A percentile compares a stretch with the other conserved stretches of the same genome.
phyloP scores from a whole-genome alignment of 2,329 filamentous ascomycete genomes.

The Bipolaris cookei region DNA sequence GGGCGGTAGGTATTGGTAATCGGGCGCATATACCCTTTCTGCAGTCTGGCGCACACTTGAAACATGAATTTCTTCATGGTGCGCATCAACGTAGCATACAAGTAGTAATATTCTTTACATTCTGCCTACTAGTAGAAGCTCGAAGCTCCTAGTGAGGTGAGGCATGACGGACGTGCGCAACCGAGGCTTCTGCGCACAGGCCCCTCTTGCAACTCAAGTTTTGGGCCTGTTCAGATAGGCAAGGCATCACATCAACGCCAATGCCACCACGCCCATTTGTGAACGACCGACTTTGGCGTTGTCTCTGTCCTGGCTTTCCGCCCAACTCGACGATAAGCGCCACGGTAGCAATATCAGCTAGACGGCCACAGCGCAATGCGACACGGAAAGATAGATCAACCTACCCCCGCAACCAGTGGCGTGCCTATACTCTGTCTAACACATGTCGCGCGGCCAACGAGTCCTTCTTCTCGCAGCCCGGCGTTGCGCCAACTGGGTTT shows the following conservation, averaged over 20 bases:
- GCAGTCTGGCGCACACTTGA: neutral
- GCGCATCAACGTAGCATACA: conserved; percentile 3
- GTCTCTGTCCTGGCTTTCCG: conserved; percentile 42
- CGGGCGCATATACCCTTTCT: conserved; percentile 18
- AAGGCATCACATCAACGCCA: conserved; percentile 13
- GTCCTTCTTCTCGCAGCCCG: conserved; percentile 9
- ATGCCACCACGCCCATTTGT: conserved; percentile 44
- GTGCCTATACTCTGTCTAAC: conserved; percentile 22
- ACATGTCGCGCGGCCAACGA: conserved; percentile 8
- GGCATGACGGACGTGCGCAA: neutral
- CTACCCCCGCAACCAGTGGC: conserved; percentile 12
- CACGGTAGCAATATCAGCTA: neutral
- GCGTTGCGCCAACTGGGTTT: conserved; percentile 5
- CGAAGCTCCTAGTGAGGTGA: neutral
- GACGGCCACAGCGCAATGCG: conserved; percentile 4
- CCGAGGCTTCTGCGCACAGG: conserved; percentile 9
- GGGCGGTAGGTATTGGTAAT: conserved; percentile 10
- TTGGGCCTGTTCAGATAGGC: conserved; percentile 8
- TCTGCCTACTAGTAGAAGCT: no score
- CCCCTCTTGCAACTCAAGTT: conserved; percentile 1
- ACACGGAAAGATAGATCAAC: neutral
- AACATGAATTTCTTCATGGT: neutral
- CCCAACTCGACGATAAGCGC: conserved; percentile 2
- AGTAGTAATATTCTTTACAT: conserved; percentile 5
- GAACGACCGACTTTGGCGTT: conserved; percentile 46